phyloP scores from a whole-genome alignment of 148 eudicot genomes.

The Spergularia marina region DNA sequence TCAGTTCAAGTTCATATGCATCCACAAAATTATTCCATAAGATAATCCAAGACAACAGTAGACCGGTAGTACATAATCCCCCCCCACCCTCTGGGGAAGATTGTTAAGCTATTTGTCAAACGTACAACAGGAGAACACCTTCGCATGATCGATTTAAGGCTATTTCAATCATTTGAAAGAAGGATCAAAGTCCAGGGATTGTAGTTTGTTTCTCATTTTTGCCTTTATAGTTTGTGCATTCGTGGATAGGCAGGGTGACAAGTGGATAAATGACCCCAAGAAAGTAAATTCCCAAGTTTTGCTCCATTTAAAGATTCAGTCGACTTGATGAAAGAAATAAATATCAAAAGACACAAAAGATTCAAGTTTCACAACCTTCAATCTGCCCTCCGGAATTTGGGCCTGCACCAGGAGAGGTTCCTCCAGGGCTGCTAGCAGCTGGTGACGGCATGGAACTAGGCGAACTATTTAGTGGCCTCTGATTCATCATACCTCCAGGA shows the following conservation, averaged over 20 bases:
- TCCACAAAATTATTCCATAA: too few relatives aligned
- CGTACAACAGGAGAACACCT: too few relatives aligned
- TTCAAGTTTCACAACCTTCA: conserved; percentile 54
- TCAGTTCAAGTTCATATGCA: not conserved
- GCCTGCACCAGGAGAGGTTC: conserved; percentile 68
- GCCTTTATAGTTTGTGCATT: not conserved
- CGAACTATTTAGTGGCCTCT: conserved; percentile 57
- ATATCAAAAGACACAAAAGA: not conserved
- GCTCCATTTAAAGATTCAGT: not conserved
- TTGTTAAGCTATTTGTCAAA: too few relatives aligned
- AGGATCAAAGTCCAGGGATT: not conserved
- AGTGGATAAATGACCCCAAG: not conserved
- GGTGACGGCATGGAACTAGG: conserved; percentile 52
- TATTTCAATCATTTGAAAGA: not conserved
- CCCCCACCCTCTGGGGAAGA: too few relatives aligned
- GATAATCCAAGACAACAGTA: too few relatives aligned
- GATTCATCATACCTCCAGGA: conserved; percentile 63
- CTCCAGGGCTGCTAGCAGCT: conserved; percentile 52
- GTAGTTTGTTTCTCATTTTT: not conserved
- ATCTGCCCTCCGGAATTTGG: conserved; percentile 62
- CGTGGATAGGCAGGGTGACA: not conserved
- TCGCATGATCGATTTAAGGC: too few relatives aligned
- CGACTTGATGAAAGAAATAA: too few relatives aligned
- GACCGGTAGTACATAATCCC: too few relatives aligned
- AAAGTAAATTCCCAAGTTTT: not conserved